Base-by-base conservation (phyloP, 2,329 filamentous ascomycete species). In the Madurella fahalii region DNA sequence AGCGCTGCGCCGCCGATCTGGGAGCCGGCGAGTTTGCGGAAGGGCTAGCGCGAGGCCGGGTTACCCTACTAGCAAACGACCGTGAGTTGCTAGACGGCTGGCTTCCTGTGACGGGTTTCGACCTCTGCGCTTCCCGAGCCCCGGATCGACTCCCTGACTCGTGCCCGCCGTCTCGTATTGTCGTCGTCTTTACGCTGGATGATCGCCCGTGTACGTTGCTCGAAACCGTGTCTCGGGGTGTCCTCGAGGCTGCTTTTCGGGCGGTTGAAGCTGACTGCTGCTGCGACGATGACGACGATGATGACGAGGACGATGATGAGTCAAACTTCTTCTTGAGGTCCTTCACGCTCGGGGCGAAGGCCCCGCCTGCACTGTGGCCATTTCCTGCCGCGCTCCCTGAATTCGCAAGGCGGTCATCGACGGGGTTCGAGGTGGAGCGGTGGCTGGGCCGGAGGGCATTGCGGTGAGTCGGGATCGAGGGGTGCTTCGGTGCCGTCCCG, bases 241-340 rank as follows among this genome's bases (percentile, higher is more conserved):
- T 64, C 55, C 68, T 69, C 55, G 69, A 61, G 48, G 67, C 64
- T 40, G 66, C 55, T 61, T 70, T 71, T 58, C 71, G 72, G 52
- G 69, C 61, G 52, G 71, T 66, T 5, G 65, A 53, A 20, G 52
- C 30, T 2, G 52, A 37, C 56, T 55, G 56, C 42, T 54, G 25
- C 25, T 3, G 7, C 25, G 25, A 25, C 25, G 25, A 25, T 7
- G 25, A 25, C 25, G 25, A 25, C 25, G 25, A 25, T 7, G 25
- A 25, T 25, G 25, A 7, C 25, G 25, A 25, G 4, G 25, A 7
- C 7, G 66, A 59, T 45, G 69, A 83, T 65, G 85, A 83, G 69
- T 93, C 88, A 72, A 93, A 94, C 52, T 82, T 85, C 70, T 86
- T 89, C 64, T 88, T 84, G 60, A 94, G 76, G 18, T 93, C 88